Conservation (phyloP, 2,329 filamentous ascomycete genomes). For the Aspergillus aculeatinus region DNA sequence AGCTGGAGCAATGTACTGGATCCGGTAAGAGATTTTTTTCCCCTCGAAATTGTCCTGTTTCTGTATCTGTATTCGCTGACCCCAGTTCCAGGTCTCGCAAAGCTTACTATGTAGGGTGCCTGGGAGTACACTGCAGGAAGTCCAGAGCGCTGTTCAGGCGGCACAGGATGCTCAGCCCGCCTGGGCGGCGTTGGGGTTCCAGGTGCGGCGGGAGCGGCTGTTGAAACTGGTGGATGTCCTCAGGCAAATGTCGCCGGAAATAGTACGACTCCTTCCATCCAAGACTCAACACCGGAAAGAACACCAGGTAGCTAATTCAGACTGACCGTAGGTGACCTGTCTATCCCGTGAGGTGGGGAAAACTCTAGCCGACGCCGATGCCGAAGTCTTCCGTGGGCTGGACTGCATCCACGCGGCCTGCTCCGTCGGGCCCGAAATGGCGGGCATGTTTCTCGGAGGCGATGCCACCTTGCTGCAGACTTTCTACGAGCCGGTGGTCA, state of each 20-base stretch:
- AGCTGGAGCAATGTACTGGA: constrained; percentile 26
- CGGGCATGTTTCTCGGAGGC: constrained; percentile 23
- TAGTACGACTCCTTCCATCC: constrained; percentile 1
- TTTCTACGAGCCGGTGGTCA: constrained; percentile 23
- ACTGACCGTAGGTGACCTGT: constrained; percentile 11
- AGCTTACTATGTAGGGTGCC: constrained; percentile 24
- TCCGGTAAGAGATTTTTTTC: constrained; percentile 16
- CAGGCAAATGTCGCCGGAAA: constrained; percentile 17
- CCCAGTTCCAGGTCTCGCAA: constrained; percentile 18
- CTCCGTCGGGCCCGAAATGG: constrained; percentile 26
- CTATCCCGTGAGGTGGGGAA: constrained; percentile 27
- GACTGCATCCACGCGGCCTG: constrained; percentile 29
- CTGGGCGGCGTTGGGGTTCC: constrained; percentile 21
- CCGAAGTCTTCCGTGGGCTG: constrained; percentile 27
- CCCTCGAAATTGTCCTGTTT: no score
- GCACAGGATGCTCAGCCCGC: constrained; percentile 23
- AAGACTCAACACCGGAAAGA: neutral
- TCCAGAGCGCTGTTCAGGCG: constrained; percentile 23
- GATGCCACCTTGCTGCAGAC: constrained; percentile 24
- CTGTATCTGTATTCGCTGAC: neutral
- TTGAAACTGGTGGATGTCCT: constrained; percentile 21
- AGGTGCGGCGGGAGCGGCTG: constrained; percentile 20
- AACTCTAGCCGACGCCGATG: constrained; percentile 26
- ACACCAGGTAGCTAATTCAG: neutral
- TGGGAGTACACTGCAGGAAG: constrained; percentile 20